A percentile compares a stretch with the other conserved stretches of the same genome.
Conservation (phyloP, 225 moss, liverwort and hornwort species). For the Bryum argenteum region DNA sequence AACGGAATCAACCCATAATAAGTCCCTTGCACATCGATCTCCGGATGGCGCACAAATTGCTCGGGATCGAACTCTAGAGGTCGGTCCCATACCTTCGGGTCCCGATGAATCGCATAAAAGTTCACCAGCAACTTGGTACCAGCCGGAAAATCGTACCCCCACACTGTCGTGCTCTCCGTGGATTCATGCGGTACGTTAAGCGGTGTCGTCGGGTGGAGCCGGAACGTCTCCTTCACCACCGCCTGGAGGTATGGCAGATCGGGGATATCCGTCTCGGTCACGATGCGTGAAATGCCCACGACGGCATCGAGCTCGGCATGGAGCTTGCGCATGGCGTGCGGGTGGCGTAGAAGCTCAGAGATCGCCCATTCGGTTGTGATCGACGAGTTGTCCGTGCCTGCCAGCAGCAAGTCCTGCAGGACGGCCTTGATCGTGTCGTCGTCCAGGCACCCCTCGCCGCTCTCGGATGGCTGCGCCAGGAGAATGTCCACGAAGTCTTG, state of each 20-base stretch:
- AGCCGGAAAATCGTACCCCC: constrained; percentile 51
- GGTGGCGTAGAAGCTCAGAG: constrained; percentile 46
- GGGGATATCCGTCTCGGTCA: constrained; percentile 41
- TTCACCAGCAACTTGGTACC: constrained; percentile 41
- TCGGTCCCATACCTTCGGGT: constrained; percentile 36
- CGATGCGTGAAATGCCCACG: constrained; percentile 27
- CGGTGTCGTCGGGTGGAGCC: constrained; percentile 46
- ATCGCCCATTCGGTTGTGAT: constrained; percentile 48
- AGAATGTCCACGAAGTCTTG: constrained; percentile 41
- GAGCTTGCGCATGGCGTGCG: constrained; percentile 25
- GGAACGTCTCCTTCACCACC: constrained; percentile 52
- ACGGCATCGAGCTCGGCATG: constrained; percentile 44
- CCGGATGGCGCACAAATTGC: constrained; percentile 32
- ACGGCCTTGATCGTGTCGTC: constrained; percentile 36
- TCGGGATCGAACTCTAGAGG: constrained; percentile 47
- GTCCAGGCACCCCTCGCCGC: constrained; percentile 27
- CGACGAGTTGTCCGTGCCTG: constrained; percentile 43
- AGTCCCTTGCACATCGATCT: constrained; percentile 11
- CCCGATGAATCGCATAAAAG: constrained; percentile 44
- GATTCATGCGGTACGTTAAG: constrained; percentile 40
- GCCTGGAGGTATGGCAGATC: constrained; percentile 45
- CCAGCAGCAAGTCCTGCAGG: constrained; percentile 40
- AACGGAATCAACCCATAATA: constrained; percentile 50
- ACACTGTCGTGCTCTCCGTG: constrained; percentile 19
- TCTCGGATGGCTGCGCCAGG: constrained; percentile 29